Conservation (phyloP, 805 yeast species). For the Lachancea nothofagi region DNA sequence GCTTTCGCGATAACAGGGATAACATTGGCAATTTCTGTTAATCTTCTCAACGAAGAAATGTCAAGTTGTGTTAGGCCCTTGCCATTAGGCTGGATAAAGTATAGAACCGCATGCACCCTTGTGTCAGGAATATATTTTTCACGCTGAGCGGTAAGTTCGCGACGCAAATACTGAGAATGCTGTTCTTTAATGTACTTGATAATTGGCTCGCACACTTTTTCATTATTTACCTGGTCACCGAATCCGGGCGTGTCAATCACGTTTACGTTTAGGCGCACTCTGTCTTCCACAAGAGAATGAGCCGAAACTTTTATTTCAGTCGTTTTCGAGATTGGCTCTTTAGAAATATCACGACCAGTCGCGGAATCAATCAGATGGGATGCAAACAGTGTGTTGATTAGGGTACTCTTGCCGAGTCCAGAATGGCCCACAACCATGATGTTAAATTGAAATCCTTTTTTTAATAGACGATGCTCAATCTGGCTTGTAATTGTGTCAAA, state of each 20-base stretch:
- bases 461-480: conserved; percentile 85
- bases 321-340: conserved; percentile 77
- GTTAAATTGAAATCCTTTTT: conserved; percentile 91
- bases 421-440: conserved; percentile 90
- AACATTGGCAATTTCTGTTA: conserved; percentile 86
- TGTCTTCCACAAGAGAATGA: conserved; percentile 76
- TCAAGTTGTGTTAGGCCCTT: conserved; percentile 82
- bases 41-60: conserved; percentile 71
- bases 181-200: conserved; percentile 93
- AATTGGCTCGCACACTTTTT: conserved; percentile 94
- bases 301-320: conserved; percentile 71
- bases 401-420: conserved; percentile 91
- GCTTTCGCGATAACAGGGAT: conserved; percentile 94
- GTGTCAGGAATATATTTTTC: conserved; percentile 78
- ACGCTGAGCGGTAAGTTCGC: conserved; percentile 91
- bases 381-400: conserved; percentile 85
- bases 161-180: conserved; percentile 83
- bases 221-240: conserved; percentile 94
- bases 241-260: conserved; percentile 97
- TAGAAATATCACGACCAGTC: conserved; percentile 60
- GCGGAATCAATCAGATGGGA: conserved; percentile 64
- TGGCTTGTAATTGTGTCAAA: conserved; percentile 95
- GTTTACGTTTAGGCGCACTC: conserved; percentile 78
- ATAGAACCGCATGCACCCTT: conserved; percentile 88
- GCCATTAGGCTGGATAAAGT: conserved; percentile 85